These are phyloP conservation scores for Colletotrichum costaricense DNA, from an alignment of 2,329 filamentous ascomycete genomes.

Conservation along the genomic window DNA sequence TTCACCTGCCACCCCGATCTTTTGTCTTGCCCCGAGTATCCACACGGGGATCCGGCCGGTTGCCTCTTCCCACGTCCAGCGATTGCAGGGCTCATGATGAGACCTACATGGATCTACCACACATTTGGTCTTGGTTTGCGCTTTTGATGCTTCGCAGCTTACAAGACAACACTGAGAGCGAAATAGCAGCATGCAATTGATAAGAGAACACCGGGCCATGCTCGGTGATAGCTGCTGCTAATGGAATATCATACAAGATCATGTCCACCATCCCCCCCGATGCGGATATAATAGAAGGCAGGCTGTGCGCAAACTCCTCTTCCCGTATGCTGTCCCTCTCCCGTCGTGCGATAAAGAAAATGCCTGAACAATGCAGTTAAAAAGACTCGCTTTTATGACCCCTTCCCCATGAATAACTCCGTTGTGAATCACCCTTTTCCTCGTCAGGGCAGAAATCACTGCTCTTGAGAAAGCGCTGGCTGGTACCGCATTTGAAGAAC, in stretches of 20 bases:
- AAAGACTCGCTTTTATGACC: conserved; percentile 27
- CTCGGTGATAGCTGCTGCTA: conserved; percentile 13
- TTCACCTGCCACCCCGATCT: background rate
- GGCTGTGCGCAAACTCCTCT: conserved; percentile 10
- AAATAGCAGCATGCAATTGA: background rate
- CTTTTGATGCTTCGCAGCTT: background rate
- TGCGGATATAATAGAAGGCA: conserved; percentile 1
- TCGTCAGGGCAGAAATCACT: background rate
- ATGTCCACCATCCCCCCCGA: background rate
- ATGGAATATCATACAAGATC: conserved; percentile 22
- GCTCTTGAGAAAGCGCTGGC: conserved; percentile 15
- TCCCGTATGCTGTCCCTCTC: conserved; percentile 10
- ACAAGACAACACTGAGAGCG: background rate
- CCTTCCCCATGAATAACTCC: conserved; percentile 4
- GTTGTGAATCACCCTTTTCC: background rate
- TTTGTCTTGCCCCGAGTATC: background rate
- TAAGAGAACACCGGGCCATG: background rate
- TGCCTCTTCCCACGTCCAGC: background rate
- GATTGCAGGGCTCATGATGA: background rate
- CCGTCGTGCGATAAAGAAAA: background rate
- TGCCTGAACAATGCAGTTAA: conserved; percentile 23
- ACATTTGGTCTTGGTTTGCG: background rate
- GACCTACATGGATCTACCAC: too few species aligned
- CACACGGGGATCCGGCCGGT: background rate
- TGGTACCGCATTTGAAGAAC: conserved; percentile 76